A percentile compares a stretch with the other conserved stretches of the same genome.
These are phyloP conservation scores for Acer campestre DNA, from an alignment of 345 rosid species.

Conservation along the genomic window DNA sequence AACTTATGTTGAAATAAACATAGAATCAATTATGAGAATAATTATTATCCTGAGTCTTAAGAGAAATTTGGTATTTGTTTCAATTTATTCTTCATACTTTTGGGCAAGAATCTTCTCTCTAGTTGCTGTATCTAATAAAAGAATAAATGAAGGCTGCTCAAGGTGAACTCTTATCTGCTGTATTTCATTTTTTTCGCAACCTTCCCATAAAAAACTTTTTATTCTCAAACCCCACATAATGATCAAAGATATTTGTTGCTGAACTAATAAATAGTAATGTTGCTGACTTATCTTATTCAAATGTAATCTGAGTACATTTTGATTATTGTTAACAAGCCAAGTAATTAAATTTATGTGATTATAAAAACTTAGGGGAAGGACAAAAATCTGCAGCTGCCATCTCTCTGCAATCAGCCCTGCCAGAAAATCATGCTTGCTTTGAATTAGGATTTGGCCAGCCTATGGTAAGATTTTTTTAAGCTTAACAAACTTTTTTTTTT, in stretches of 20 bases:
- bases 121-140: background rate
- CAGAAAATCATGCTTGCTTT: constrained; percentile 47
- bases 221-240: background rate
- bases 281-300: background rate
- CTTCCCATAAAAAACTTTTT: background rate
- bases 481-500: too few relatives aligned
- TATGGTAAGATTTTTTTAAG: constrained; percentile 42
- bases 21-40: background rate
- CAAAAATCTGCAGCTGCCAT: constrained; percentile 50
- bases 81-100: background rate
- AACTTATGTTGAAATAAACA: background rate
- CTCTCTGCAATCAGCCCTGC: constrained; percentile 52
- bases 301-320: background rate
- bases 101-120: background rate
- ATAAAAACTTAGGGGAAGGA: constrained; percentile 51
- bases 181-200: background rate
- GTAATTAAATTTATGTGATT: constrained; percentile 48
- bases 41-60: background rate
- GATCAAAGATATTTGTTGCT: background rate
- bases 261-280: background rate
- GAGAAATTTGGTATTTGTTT: background rate
- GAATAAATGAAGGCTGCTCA: background rate
- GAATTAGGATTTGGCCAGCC: constrained; percentile 76
- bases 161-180: background rate
- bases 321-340: constrained; percentile 15